Evolutionary conservation across 2,329 filamentous ascomycete genomes (phyloP), one percentile per base, ranked within the genome.

Genomic region (Penicillium sp.): DNA sequence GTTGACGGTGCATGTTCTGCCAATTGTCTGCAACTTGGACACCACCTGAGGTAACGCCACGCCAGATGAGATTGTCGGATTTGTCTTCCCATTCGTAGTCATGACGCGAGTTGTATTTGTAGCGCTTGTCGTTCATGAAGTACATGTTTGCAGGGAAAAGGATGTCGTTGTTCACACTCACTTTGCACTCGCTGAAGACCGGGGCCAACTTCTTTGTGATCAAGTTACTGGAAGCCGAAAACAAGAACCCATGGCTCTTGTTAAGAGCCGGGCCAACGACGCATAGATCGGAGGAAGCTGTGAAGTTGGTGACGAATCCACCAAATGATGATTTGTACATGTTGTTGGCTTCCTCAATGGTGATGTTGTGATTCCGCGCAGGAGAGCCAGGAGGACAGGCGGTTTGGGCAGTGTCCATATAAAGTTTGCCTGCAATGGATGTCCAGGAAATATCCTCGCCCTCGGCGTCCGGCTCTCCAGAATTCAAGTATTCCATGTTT

Each of bases 111-210:
- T 83, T 80, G 49, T 86, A 86, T 1, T 79, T 80, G 69, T 88
- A 88, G 43, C 82, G 79, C 6, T 77, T 74, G 63, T 87, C 82
- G 8, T 81, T 71, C 16, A 78, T 79, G 58, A 86, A 81, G 64
- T 89, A 89, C 81, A 88, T 87, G 47, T 86, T 84, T 1, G 86
- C 85, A 0, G 86, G 86, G 14, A 89, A 81, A 13, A 89, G 77
- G 56, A 89, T 88, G 60, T 89, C 86, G 65, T 86, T 89, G 75
- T 89, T 89, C 58, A 87, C 81, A 16, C 81, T 80, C 36, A 88
- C 76, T 66, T 89, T 89, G 71, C 85, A 88, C 55, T 86, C 86
- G 42, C 86, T 83, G 59, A 90, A 89, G 66, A 90, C 77, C 18
- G 86, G 86, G 43, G 87, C 80, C 16, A 89, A 71, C 5, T 80